Conservation (phyloP, 2,329 filamentous ascomycete species). For the Leptosphaerulina australis region DNA sequence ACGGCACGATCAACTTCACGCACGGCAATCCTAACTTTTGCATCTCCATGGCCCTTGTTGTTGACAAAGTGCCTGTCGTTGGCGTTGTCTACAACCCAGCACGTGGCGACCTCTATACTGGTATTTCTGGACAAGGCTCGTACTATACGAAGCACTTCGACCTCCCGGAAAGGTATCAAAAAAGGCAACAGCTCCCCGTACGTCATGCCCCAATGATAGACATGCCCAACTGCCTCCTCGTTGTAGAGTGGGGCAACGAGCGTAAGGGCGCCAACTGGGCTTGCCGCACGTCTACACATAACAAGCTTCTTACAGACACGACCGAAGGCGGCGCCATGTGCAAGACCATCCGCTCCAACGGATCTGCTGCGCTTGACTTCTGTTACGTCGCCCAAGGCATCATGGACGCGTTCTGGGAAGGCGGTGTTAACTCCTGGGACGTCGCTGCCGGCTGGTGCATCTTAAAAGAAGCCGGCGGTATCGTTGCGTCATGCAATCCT, state of each 20-base stretch:
- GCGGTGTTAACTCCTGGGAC: conserved; percentile 47
- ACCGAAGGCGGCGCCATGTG: conserved; percentile 36
- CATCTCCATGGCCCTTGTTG: conserved; percentile 40
- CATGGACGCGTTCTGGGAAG: conserved; percentile 48
- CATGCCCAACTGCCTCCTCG: too few relatives aligned
- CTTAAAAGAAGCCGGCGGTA: conserved; percentile 47
- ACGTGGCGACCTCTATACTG: conserved; percentile 44
- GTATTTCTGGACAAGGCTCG: too few relatives aligned
- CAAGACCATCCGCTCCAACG: conserved; percentile 44
- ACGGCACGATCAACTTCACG: conserved; percentile 50
- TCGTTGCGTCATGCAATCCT: conserved; percentile 46
- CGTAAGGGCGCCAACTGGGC: conserved; percentile 47
- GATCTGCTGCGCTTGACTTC: conserved; percentile 48
- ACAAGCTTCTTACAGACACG: conserved; percentile 39
- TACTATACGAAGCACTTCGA: too few relatives aligned
- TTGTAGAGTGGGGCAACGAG: conserved; percentile 48
- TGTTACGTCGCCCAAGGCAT: conserved; percentile 48
- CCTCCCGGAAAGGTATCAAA: too few relatives aligned
- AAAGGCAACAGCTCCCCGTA: too few relatives aligned
- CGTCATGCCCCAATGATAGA: too few relatives aligned
- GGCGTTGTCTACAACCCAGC: conserved; percentile 48
- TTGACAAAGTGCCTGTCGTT: conserved; percentile 43
- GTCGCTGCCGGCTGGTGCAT: conserved; percentile 49
- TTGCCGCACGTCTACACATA: conserved; percentile 37
- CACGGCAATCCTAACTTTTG: conserved; percentile 47